These are phyloP conservation scores for Paracoccidioides lutzii DNA, from an alignment of 2,329 filamentous ascomycete species.

Conservation along the genomic window DNA sequence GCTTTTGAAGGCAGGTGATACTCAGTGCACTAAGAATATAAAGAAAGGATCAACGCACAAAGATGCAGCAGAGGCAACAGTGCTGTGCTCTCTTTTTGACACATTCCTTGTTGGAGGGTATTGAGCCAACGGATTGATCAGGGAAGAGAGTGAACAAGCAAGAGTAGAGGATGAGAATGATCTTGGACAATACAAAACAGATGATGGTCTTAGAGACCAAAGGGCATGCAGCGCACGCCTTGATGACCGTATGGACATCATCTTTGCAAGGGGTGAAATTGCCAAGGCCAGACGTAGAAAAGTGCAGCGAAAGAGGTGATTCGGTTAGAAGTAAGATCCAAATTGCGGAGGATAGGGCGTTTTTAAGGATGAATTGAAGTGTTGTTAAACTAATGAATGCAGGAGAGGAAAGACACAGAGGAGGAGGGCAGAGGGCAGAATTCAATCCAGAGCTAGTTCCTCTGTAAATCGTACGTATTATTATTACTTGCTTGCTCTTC, in stretches of 20 bases:
- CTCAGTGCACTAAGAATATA: not conserved
- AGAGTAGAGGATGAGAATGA: slow-evolving; percentile 34
- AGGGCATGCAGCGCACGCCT: slow-evolving; percentile 36
- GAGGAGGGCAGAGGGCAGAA: no score
- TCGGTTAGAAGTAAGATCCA: not conserved
- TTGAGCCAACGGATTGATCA: slow-evolving; percentile 27
- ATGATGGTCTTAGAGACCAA: slow-evolving; percentile 19
- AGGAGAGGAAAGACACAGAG: not conserved
- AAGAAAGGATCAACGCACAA: slow-evolving; percentile 35
- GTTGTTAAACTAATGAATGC: no score
- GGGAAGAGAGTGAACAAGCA: slow-evolving; percentile 33
- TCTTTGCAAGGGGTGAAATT: slow-evolving; percentile 23
- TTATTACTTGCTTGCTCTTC: no score
- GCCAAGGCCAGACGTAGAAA: slow-evolving; percentile 19
- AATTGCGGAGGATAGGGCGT: not conserved
- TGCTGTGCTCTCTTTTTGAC: slow-evolving; percentile 33
- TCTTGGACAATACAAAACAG: slow-evolving; percentile 26
- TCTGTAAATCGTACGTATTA: no score
- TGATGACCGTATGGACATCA: slow-evolving; percentile 40
- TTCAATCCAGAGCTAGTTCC: no score
- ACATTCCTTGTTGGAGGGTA: slow-evolving; percentile 18
- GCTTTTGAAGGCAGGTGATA: not conserved
- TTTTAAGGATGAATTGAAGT: not conserved
- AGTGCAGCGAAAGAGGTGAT: not conserved
- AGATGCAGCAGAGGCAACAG: slow-evolving; percentile 34